Evolutionary conservation across 306 rosid genomes (phyloP).

Genomic region (Lathyrus tuberosus): DNA sequence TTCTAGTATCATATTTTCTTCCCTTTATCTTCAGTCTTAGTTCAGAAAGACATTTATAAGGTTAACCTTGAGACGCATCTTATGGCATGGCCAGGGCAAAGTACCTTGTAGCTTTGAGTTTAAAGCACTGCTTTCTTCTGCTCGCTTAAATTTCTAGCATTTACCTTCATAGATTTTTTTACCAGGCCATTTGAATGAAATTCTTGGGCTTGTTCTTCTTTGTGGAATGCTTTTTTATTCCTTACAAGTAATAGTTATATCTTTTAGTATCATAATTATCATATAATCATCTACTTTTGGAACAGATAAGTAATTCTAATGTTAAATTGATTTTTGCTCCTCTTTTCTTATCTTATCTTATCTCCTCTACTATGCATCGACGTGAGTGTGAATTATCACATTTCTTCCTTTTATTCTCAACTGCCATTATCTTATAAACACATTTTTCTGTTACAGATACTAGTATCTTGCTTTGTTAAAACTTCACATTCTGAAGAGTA

Average conservation of each 20-base stretch:
- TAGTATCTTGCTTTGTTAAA: slow-evolving; percentile 96
- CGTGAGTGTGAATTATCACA: background rate
- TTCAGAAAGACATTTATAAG: slow-evolving; percentile 30
- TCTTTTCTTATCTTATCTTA: background rate
- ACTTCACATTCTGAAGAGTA: slow-evolving; percentile 92
- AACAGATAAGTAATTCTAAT: no score
- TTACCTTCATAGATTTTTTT: slow-evolving; percentile 7
- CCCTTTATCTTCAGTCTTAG: slow-evolving; percentile 14
- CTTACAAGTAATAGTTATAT: no score
- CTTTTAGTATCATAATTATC: no score
- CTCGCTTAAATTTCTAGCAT: slow-evolving; percentile 29
- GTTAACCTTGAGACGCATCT: slow-evolving; percentile 26
- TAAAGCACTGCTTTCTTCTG: slow-evolving; percentile 16
- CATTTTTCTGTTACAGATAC: slow-evolving; percentile 62
- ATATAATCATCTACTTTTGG: no score
- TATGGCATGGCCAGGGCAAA: slow-evolving; percentile 18
- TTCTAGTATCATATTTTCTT: slow-evolving; percentile 23
- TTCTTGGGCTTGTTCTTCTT: no score
- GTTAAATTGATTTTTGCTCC: background rate
- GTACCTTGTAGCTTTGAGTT: slow-evolving; percentile 1
- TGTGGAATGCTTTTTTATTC: no score
- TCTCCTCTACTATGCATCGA: slow-evolving; percentile 5
- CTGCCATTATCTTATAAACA: slow-evolving; percentile 21
- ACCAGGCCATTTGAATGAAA: background rate
- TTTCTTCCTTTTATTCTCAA: slow-evolving; percentile 28